Evolutionary conservation across 2,329 filamentous ascomycete species (phyloP).

Genomic region (Aspergillus piperis): DNA sequence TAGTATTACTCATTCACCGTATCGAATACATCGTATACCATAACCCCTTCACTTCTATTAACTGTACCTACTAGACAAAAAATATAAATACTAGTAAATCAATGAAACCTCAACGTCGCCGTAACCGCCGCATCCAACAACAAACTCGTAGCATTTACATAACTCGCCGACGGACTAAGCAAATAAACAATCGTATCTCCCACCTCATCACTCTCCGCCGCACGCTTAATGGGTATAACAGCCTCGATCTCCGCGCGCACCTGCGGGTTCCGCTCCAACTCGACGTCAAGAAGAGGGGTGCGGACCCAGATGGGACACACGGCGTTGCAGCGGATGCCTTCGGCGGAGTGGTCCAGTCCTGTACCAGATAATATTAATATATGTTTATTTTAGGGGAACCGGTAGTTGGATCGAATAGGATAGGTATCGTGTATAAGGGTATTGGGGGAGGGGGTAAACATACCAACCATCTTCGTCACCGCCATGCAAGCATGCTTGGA

Average conservation of each 20-base stretch:
- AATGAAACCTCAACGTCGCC: neutral
- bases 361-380: neutral
- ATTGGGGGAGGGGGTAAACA: neutral
- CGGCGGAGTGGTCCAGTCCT: neutral
- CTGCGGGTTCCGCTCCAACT: neutral
- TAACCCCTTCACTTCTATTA: too few species aligned
- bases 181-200: constrained; percentile 6
- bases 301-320: neutral
- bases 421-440: too few species aligned
- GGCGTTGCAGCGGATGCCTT: neutral
- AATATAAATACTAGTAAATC: too few species aligned
- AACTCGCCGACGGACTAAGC: constrained; percentile 5
- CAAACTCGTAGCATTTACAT: constrained; percentile 9
- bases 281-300: neutral
- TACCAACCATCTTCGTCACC: constrained; percentile 5
- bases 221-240: too few species aligned
- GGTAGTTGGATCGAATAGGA: too few species aligned
- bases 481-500: constrained; percentile 10
- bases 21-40: too few species aligned
- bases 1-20: too few species aligned
- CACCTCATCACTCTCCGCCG: neutral
- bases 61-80: too few species aligned
- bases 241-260: too few species aligned
- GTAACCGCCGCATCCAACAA: constrained; percentile 4
- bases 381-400: too few species aligned